phyloP scores from a whole-genome alignment of 2,329 filamentous ascomycete genomes.

The Penicillium brasilianum region DNA sequence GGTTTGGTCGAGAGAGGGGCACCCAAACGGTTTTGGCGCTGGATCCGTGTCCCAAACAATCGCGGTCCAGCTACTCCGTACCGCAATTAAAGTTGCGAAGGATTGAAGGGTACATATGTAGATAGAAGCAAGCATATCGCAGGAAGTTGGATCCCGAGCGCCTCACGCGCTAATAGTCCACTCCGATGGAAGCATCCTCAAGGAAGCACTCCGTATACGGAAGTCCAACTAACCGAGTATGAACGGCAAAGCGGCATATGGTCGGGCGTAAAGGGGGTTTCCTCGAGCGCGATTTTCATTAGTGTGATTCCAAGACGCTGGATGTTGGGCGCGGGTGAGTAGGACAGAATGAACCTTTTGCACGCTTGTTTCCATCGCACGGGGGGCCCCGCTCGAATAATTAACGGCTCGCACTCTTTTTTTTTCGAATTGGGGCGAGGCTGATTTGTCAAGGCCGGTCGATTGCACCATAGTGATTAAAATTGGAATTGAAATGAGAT shows the following conservation, averaged over 20 bases:
- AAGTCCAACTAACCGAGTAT: background rate
- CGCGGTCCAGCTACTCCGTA: background rate
- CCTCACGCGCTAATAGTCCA: background rate
- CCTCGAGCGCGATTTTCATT: background rate
- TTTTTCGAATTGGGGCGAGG: background rate
- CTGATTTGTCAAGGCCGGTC: background rate
- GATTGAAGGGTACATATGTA: slow-evolving; percentile 11
- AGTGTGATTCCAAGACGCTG: background rate
- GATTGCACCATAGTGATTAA: background rate
- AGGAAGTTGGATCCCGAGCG: slow-evolving; percentile 3
- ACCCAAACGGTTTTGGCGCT: background rate
- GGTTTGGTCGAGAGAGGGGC: background rate
- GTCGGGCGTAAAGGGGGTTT: background rate
- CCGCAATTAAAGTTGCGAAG: slow-evolving; percentile 13
- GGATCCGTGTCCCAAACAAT: background rate
- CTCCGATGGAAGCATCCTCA: background rate
- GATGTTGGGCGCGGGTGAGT: background rate
- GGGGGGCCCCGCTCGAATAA: background rate
- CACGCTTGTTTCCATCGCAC: background rate
- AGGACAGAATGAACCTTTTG: background rate
- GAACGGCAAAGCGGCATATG: background rate
- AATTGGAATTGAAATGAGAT: background rate
- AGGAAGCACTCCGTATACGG: background rate
- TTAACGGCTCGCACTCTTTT: background rate
- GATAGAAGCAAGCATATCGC: slow-evolving; percentile 2